A percentile compares a stretch with the other conserved stretches of the same genome.
Evolutionary conservation across 495 filamentous ascomycete species (phyloP).

Genomic region (Penicillium antarcticum): DNA sequence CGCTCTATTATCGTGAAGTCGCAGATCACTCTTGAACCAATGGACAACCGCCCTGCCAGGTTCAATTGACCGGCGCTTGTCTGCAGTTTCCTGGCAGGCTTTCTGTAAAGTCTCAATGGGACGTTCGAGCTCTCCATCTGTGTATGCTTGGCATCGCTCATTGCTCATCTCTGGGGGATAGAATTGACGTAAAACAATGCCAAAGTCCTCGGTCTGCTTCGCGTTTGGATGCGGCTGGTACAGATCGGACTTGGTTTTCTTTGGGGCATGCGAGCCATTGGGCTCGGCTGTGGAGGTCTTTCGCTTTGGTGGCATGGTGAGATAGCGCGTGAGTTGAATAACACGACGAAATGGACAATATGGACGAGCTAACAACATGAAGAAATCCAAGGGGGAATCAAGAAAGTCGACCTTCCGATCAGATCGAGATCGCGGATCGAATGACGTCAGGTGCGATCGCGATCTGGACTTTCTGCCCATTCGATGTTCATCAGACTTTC

Average conservation of each 20-base stretch:
- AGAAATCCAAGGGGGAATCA: not conserved
- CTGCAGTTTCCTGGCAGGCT: constrained; percentile 51
- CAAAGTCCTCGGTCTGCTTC: constrained; percentile 57
- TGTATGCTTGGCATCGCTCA: constrained; percentile 69
- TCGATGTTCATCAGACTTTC: too few relatives aligned
- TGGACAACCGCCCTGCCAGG: constrained; percentile 70
- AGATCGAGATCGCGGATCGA: constrained; percentile 2
- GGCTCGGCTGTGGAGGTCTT: constrained; percentile 14
- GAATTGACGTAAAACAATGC: constrained; percentile 72
- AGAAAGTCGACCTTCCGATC: too few relatives aligned
- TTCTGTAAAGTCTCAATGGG: constrained; percentile 63
- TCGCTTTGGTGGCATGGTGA: constrained; percentile 29
- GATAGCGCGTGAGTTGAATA: not conserved
- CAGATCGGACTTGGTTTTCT: constrained; percentile 19
- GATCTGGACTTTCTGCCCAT: not conserved
- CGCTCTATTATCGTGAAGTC: constrained; percentile 70
- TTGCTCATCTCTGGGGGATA: constrained; percentile 86
- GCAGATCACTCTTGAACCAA: constrained; percentile 88
- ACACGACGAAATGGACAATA: not conserved
- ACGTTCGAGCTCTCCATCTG: constrained; percentile 57
- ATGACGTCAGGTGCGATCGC: constrained; percentile 6
- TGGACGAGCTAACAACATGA: not conserved
- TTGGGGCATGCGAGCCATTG: constrained; percentile 11
- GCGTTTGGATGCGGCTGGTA: constrained; percentile 35
- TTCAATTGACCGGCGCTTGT: constrained; percentile 38